Evolutionary conservation across 352 stramenopile species (phyloP).

Genomic region (Pythium graminicola): DNA sequence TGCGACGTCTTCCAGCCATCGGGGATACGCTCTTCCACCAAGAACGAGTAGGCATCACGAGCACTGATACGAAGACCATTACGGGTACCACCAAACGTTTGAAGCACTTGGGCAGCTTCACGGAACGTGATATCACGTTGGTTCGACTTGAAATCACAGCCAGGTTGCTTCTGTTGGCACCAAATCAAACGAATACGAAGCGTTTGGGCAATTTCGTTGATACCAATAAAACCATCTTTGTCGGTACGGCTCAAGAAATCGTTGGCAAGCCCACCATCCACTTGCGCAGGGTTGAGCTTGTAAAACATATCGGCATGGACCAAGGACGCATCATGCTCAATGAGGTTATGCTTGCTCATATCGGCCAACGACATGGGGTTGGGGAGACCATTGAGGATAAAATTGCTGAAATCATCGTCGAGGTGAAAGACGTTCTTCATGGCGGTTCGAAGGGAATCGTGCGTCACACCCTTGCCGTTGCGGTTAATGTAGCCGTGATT

Average conservation of each 20-base stretch:
- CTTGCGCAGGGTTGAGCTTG: conserved; percentile 25
- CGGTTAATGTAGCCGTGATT: conserved; percentile 39
- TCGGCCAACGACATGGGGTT: conserved; percentile 25
- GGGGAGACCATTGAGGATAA: conserved; percentile 25
- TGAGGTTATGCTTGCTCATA: conserved; percentile 35
- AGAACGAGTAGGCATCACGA: conserved; percentile 15
- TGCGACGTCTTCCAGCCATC: conserved; percentile 8
- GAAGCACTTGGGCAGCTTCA: conserved; percentile 10
- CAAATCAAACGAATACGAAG: background rate
- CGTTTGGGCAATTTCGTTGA: conserved; percentile 3
- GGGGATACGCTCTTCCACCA: conserved; percentile 14
- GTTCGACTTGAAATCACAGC: conserved; percentile 3
- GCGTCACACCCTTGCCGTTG: conserved; percentile 32
- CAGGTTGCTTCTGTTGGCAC: conserved; percentile 1
- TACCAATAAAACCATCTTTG: background rate
- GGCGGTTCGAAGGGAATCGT: conserved; percentile 17
- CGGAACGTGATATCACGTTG: conserved; percentile 14
- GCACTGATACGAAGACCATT: conserved; percentile 13
- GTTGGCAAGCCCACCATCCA: conserved; percentile 25
- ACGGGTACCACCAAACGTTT: conserved; percentile 8
- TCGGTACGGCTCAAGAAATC: conserved; percentile 22
- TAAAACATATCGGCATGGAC: conserved; percentile 25
- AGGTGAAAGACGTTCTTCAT: conserved; percentile 36
- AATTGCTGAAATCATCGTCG: conserved; percentile 27
- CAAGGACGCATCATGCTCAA: conserved; percentile 34